Percentiles rank a stretch among this genome's conserved stretches.
phyloP scores from a whole-genome alignment of 164 flowering plant genomes.

The Brasenia schreberi region DNA sequence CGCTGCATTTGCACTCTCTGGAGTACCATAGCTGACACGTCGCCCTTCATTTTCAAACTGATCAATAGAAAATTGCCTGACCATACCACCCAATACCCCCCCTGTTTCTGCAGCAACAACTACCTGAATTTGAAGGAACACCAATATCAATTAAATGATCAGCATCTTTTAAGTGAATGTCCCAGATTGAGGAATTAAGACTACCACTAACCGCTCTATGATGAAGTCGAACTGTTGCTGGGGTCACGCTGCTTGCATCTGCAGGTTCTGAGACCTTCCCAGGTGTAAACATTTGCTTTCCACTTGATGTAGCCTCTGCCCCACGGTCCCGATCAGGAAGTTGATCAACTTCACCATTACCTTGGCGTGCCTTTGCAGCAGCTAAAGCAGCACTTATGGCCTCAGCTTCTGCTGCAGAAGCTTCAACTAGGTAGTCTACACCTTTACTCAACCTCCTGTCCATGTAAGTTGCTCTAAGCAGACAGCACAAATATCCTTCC shows the following conservation, averaged over 20 bases:
- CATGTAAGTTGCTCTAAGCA: neutral
- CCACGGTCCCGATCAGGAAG: constrained; percentile 80
- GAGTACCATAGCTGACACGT: constrained; percentile 96
- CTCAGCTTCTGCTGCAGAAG: constrained; percentile 96
- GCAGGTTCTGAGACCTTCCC: constrained; percentile 60
- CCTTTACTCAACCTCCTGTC: constrained; percentile 83
- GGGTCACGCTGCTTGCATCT: constrained; percentile 32
- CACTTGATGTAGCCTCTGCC: constrained; percentile 93
- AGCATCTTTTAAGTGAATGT: constrained; percentile 1
- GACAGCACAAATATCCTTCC: no score
- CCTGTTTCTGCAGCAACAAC: constrained; percentile 96
- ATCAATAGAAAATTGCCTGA: constrained; percentile 31
- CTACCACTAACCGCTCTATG: constrained; percentile 76
- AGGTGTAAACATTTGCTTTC: constrained; percentile 48
- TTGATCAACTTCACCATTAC: constrained; percentile 82
- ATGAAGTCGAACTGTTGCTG: constrained; percentile 79
- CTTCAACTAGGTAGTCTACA: constrained; percentile 95
- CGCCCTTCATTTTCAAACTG: constrained; percentile 82
- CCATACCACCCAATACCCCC: constrained; percentile 36
- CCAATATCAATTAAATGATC: neutral
- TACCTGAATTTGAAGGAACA: constrained; percentile 30
- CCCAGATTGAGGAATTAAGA: neutral
- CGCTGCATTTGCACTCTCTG: constrained; percentile 95
- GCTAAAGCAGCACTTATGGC: constrained; percentile 92
- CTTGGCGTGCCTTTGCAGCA: constrained; percentile 94